phyloP scores from a whole-genome alignment of 2,329 filamentous ascomycete species.

The Arachnomyces sp. region DNA sequence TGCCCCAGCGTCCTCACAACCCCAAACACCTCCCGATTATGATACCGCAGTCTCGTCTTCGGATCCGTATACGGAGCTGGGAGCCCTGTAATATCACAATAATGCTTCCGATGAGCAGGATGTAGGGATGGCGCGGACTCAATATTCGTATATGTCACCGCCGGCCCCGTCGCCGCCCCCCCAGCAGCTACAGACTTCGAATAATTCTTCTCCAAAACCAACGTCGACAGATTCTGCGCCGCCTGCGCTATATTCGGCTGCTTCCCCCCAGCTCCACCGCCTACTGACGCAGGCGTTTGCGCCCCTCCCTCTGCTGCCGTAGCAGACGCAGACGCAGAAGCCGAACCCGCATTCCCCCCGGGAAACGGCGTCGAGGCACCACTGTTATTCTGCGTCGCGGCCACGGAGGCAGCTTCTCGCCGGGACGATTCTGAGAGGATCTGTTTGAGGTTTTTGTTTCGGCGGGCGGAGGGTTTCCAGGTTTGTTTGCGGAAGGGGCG shows the following conservation, averaged over 20 bases:
- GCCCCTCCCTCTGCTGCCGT: conserved; percentile 6
- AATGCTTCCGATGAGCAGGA: conserved; percentile 70
- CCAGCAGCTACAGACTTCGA: conserved; percentile 37
- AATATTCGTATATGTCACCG: conserved; percentile 90
- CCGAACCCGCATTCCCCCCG: conserved; percentile 26
- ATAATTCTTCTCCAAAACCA: conserved; percentile 75
- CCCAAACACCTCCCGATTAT: conserved; percentile 84
- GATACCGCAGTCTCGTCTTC: conserved; percentile 86
- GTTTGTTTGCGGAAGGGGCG: conserved; percentile 83
- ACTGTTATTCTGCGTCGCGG: conserved; percentile 75
- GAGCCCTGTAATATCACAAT: conserved; percentile 92
- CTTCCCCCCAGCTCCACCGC: conserved; percentile 39
- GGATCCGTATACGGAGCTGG: conserved; percentile 89
- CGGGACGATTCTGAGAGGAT: conserved; percentile 83
- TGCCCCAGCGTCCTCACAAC: conserved; percentile 73
- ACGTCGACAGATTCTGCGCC: conserved; percentile 72
- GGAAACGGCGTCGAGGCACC: conserved; percentile 62
- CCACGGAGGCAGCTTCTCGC: conserved; percentile 70
- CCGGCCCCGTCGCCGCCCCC: conserved; percentile 50
- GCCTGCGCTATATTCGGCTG: conserved; percentile 75
- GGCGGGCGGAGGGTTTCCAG: conserved; percentile 88
- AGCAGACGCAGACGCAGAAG: conserved; percentile 19
- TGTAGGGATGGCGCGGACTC: conserved; percentile 83
- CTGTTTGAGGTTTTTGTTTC: conserved; percentile 98
- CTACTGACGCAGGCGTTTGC: conserved; percentile 46